Evolutionary conservation across 805 yeast species (phyloP), one percentile per base, ranked within the genome.

Genomic region (Yamadazyma takamatsuzukensis): DNA sequence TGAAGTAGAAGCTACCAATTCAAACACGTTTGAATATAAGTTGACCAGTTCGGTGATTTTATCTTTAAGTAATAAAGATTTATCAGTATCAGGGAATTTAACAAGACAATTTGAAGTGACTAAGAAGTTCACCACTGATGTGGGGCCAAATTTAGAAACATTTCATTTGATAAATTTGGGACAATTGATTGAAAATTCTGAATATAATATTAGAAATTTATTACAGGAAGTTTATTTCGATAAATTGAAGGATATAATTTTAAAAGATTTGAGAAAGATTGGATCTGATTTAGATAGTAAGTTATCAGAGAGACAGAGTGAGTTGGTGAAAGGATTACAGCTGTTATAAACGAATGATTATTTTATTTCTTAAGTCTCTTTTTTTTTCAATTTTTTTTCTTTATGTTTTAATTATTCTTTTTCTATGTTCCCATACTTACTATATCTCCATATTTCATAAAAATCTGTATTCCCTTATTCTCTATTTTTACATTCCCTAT

Each of bases 161-260:
- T 71, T 80, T n/a, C 97, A 93, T 54, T 73, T 90, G 30, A 78
- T 88, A 19, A 89, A 89, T 52, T 62, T 90, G 40, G 98, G 98
- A 18, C 67, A 83, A 3, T 56, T 88, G 41, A 74, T 93, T 10
- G 98, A 90, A 59, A 95, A 86, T 40, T 72, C 85, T 26, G 98
- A 90, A 62, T 78, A 82, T 40, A 86, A 83, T 54, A 67, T 90
- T 64, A 76, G 98, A 59, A 85, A 84, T 47, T 67, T 84, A 66
- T 69, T 90, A 43, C 95, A 90, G 56, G 95, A 87, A 43, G 97
- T 90, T 17, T 90, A 90, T 56, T 90, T 90, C 53, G 97, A 95
- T 48, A 90, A 90, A 65, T 85, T 96, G 13, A 79, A 85, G 51
- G 96, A 90, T 52, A 81, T 93, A 30, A 68, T 89, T 45, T 55